phyloP scores from a whole-genome alignment of 306 rosid species.

The Prunus mume region DNA sequence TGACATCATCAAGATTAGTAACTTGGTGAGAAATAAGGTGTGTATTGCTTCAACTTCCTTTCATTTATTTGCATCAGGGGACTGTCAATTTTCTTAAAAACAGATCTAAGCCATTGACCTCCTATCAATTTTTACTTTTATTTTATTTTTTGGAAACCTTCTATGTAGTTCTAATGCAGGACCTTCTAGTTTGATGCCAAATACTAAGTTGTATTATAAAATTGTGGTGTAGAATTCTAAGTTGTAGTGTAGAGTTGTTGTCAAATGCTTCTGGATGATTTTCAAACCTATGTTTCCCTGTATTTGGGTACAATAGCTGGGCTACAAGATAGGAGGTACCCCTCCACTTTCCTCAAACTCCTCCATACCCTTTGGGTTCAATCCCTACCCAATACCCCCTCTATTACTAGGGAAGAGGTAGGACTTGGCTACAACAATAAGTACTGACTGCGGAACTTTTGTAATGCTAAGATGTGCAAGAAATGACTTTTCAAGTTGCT shows the following conservation, averaged over 20 bases:
- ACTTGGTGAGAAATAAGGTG: conserved; percentile 77
- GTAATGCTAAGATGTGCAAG: background rate
- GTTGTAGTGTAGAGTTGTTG: background rate
- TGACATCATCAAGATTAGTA: conserved; percentile 80
- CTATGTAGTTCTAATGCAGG: background rate
- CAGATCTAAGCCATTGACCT: background rate
- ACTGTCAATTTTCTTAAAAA: background rate
- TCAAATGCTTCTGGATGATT: background rate
- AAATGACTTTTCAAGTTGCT: background rate
- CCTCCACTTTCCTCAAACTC: background rate
- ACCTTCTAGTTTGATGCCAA: background rate
- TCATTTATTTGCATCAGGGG: background rate
- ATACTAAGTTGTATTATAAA: background rate
- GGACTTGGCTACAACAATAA: background rate
- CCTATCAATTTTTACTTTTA: background rate
- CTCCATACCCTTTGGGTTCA: background rate
- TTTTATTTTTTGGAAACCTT: background rate
- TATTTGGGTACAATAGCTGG: background rate
- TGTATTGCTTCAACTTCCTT: background rate
- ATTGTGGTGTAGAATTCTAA: background rate
- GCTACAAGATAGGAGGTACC: background rate
- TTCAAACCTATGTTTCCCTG: background rate
- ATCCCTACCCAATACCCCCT: background rate
- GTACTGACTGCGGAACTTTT: background rate
- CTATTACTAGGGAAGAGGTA: background rate